These are phyloP conservation scores for Penicillium flavigenum DNA, from an alignment of 495 filamentous ascomycete genomes.

Conservation along the genomic window DNA sequence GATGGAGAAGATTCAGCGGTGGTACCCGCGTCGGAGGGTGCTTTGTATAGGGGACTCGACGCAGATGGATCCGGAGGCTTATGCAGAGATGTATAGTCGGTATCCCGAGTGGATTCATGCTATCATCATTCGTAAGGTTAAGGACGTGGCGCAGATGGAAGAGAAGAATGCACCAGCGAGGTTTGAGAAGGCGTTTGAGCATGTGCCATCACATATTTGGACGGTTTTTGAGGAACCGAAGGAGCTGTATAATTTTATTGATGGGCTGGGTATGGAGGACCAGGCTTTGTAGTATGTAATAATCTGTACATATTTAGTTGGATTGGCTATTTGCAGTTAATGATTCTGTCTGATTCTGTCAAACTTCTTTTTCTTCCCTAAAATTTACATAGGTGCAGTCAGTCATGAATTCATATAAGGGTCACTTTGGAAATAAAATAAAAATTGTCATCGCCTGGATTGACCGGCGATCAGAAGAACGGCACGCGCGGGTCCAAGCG, in stretches of 20 bases:
- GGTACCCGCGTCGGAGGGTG: constrained; percentile 76
- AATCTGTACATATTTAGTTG: constrained; percentile 4
- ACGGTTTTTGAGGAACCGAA: constrained; percentile 72
- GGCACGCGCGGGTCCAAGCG: neutral
- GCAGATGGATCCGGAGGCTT: constrained; percentile 87
- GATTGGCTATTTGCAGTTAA: neutral
- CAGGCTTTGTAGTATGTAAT: constrained; percentile 17
- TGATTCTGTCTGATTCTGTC: neutral
- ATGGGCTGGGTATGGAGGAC: constrained; percentile 39
- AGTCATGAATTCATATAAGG: neutral
- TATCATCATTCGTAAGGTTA: constrained; percentile 82
- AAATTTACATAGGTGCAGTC: no score
- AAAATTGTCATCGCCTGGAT: neutral
- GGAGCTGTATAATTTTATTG: constrained; percentile 57
- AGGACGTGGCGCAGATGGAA: constrained; percentile 68
- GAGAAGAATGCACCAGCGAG: constrained; percentile 69
- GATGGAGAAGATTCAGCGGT: constrained; percentile 70
- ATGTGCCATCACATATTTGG: constrained; percentile 69
- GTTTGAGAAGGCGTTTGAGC: constrained; percentile 82
- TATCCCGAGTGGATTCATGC: constrained; percentile 72
- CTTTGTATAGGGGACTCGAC: constrained; percentile 88
- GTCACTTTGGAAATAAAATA: neutral
- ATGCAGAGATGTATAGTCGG: constrained; percentile 67
- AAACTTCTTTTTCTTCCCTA: neutral
- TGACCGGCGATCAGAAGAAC: neutral